These are phyloP conservation scores for Trifolium subterraneum DNA, from an alignment of 306 rosid species.

Conservation along the genomic window DNA sequence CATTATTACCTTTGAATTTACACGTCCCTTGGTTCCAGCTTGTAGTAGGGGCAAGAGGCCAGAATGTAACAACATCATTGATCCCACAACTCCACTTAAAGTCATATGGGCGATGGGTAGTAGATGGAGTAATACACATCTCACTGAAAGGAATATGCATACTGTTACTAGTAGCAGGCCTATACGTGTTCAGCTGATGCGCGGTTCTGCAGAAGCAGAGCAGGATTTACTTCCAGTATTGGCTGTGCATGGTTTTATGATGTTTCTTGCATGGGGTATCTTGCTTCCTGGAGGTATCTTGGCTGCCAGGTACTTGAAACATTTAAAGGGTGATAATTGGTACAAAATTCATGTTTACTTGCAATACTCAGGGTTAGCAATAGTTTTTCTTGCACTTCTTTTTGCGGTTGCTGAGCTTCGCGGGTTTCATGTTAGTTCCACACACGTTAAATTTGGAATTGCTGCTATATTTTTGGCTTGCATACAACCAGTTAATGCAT, in stretches of 20 bases:
- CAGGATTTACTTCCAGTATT: conserved; percentile 89
- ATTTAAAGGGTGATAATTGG: conserved; percentile 94
- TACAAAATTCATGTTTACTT: conserved; percentile 86
- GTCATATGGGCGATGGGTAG: conserved; percentile 97
- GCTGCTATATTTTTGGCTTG: conserved; percentile 71
- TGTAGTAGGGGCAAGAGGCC: conserved; percentile 56
- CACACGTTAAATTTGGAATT: conserved; percentile 81
- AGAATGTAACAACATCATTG: conserved; percentile 82
- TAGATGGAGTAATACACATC: conserved; percentile 63
- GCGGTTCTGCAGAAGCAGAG: conserved; percentile 94
- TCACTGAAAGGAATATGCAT: conserved; percentile 84
- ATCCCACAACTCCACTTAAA: conserved; percentile 83
- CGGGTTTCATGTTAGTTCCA: conserved; percentile 72
- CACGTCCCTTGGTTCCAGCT: conserved; percentile 80
- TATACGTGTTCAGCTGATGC: conserved; percentile 67
- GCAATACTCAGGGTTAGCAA: conserved; percentile 88
- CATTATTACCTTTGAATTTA: conserved; percentile 82
- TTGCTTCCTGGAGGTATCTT: conserved; percentile 88
- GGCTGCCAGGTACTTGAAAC: conserved; percentile 88
- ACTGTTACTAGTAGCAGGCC: conserved; percentile 77
- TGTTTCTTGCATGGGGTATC: conserved; percentile 95
- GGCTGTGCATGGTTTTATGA: conserved; percentile 95
- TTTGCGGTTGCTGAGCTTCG: conserved; percentile 94
- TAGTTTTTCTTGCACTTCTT: conserved; percentile 79
- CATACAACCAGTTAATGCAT: conserved; percentile 77